Conservation (phyloP, 352 stramenopile genomes). For the Pythium rhizo-oryzae region DNA sequence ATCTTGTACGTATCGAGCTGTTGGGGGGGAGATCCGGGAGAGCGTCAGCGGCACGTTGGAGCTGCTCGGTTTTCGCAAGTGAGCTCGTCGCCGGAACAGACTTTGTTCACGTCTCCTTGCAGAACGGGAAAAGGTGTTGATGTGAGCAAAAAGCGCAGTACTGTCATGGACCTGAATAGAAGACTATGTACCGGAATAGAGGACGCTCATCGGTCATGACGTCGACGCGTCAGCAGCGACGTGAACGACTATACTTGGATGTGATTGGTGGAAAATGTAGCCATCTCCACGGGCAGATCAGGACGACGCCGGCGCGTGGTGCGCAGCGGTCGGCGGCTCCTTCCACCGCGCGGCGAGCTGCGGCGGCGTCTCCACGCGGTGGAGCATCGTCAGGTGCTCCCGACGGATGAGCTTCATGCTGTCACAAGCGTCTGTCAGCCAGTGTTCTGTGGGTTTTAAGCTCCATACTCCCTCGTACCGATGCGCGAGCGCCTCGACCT, state of each 20-base stretch:
- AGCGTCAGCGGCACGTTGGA: background rate
- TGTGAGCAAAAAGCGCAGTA: slow-evolving; percentile 41
- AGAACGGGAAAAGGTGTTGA: slow-evolving; percentile 30
- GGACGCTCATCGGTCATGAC: slow-evolving; percentile 9
- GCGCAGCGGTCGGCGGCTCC: slow-evolving; percentile 15
- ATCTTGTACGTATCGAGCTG: slow-evolving; percentile 18
- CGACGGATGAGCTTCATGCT: slow-evolving; percentile 46
- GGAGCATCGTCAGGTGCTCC: slow-evolving; percentile 41
- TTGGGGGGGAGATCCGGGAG: background rate
- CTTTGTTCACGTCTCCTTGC: slow-evolving; percentile 28
- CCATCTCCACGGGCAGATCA: background rate
- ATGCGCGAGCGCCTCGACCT: slow-evolving; percentile 41
- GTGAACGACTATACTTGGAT: background rate
- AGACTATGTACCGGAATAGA: slow-evolving; percentile 10
- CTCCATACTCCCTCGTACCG: no score
- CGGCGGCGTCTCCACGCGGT: slow-evolving; percentile 35
- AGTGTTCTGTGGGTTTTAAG: background rate
- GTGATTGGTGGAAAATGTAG: slow-evolving; percentile 6
- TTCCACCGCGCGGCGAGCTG: slow-evolving; percentile 27
- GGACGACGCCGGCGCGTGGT: background rate
- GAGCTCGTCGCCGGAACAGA: background rate
- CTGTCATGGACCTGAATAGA: slow-evolving; percentile 27
- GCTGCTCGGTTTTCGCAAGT: background rate
- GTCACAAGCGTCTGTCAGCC: background rate
- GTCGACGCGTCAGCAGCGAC: background rate